Percentiles rank a stretch among this genome's conserved stretches.
Conservation (phyloP, 2,329 filamentous ascomycete species). For the Alternaria sp. region DNA sequence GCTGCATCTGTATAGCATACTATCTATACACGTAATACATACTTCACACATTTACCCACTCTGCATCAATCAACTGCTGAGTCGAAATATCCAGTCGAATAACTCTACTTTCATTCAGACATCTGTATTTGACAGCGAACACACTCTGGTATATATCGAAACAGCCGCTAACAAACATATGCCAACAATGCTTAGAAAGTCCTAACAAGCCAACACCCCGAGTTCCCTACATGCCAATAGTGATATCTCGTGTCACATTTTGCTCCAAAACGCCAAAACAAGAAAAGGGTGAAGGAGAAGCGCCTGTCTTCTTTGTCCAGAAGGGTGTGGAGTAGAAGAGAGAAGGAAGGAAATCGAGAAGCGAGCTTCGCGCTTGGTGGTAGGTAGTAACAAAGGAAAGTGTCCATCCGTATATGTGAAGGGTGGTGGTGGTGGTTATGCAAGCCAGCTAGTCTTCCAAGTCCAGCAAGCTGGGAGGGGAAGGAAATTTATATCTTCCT, state of each 20-base stretch:
- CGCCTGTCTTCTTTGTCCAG: background rate
- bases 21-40: background rate
- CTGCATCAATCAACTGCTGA: background rate
- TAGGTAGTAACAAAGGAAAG: background rate
- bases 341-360: background rate
- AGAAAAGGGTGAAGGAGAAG: background rate
- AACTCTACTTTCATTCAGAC: background rate
- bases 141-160: background rate
- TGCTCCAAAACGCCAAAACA: background rate
- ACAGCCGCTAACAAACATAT: background rate
- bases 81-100: background rate
- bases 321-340: background rate
- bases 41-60: background rate
- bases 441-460: background rate
- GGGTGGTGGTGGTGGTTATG: background rate
- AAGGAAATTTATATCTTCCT: constrained; percentile 44
- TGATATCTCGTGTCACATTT: background rate
- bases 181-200: background rate
- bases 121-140: background rate
- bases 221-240: background rate
- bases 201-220: background rate
- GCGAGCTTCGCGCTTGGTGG: background rate
- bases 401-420: background rate
- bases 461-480: background rate
- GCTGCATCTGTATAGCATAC: background rate